phyloP scores from a whole-genome alignment of 108 stramenopile species.

The Aurantiochytrium sp. region DNA sequence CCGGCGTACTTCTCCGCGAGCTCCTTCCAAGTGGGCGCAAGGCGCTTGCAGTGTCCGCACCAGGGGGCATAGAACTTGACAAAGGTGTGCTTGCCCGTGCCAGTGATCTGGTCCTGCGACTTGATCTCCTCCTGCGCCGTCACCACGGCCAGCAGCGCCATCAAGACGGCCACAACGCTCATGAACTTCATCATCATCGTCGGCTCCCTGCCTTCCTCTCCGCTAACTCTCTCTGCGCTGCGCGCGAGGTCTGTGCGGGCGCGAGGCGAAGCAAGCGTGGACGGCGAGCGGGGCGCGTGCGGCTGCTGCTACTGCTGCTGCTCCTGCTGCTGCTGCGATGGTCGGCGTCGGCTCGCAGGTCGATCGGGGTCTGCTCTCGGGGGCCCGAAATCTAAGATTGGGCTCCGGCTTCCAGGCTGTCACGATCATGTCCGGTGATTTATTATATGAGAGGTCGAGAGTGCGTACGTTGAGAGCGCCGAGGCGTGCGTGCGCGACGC shows the following conservation, averaged over 20 bases:
- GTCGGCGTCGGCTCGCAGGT: no score
- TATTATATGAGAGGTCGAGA: no score
- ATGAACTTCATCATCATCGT: background rate
- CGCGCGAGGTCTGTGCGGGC: background rate
- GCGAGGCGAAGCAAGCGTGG: background rate
- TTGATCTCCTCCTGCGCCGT: conserved; percentile 13
- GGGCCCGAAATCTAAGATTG: no score
- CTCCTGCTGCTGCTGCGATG: no score
- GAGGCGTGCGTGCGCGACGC: no score
- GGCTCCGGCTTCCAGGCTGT: no score
- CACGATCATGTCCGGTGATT: no score
- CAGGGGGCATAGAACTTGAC: conserved; percentile 43
- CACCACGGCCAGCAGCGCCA: background rate
- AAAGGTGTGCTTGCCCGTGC: conserved; percentile 19
- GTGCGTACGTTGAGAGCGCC: no score
- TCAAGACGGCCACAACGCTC: background rate
- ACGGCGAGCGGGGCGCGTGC: no score
- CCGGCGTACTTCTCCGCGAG: conserved; percentile 20
- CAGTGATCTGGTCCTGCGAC: background rate
- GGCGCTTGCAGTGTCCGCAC: conserved; percentile 43
- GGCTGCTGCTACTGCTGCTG: no score
- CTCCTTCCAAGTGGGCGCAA: conserved; percentile 41
- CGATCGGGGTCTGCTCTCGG: no score
- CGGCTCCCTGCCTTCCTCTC: background rate
- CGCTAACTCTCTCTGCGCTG: no score